Evolutionary conservation across 306 rosid species (phyloP).

Genomic region (Malus orientalis): DNA sequence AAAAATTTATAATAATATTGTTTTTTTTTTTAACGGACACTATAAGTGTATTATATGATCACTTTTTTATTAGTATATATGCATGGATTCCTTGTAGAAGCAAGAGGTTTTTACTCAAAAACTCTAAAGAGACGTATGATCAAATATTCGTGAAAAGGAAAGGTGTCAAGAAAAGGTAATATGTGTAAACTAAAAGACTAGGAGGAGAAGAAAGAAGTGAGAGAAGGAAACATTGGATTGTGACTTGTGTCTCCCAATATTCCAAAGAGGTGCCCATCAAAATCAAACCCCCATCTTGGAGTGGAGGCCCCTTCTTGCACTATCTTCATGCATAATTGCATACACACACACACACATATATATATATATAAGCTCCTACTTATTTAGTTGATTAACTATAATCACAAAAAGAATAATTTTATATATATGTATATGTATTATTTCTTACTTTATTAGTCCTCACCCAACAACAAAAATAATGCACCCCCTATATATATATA

Average conservation of each 20-base stretch:
- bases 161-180: slow-evolving; percentile 49
- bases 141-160: slow-evolving; percentile 33
- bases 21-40: no score
- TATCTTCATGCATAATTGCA: neutral
- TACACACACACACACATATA: no score
- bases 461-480: neutral
- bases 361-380: neutral
- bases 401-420: neutral
- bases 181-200: slow-evolving; percentile 40
- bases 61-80: neutral
- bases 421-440: no score
- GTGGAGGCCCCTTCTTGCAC: slow-evolving; percentile 47
- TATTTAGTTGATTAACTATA: neutral
- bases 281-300: slow-evolving; percentile 35
- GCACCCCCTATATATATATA: neutral
- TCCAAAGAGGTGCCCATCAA: slow-evolving; percentile 68
- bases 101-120: neutral
- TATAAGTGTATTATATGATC: neutral
- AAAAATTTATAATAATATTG: no score
- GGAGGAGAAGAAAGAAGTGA: slow-evolving; percentile 22
- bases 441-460: neutral
- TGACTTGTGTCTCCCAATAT: slow-evolving; percentile 74
- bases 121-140: slow-evolving; percentile 12
- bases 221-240: slow-evolving; percentile 48
- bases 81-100: neutral